Base-by-base conservation (phyloP, 169 alveolate genomes). In the Eimeria praecox region DNA sequence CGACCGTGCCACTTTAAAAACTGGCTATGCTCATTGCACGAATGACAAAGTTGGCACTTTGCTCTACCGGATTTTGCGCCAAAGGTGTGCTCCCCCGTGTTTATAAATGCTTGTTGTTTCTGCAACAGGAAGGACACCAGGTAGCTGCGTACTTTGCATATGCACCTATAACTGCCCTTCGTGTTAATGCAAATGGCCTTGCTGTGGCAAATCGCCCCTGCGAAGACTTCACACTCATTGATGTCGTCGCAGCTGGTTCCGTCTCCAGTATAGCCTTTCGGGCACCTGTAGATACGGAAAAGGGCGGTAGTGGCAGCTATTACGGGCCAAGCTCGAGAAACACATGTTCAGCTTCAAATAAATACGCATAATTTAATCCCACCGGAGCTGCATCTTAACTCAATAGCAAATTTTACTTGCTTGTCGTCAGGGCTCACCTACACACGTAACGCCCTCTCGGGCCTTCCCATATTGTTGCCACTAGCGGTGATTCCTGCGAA, bases 181-280 rank as follows among this genome's bases (percentile, higher is more conserved):
- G 96, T 96, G 71, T 97, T 97, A 90, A 97, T 69, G 95, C 98
- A 97, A 10, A 96, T 35, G 75, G 98, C 97, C 46, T 78, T 56
- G 83, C 92, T 96, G 83, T 97, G 97, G 89, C 98, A 97, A 1
- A 88, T 38, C 1, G 96, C 49, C 12, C 42, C 90, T n/a, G 38
- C 80, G 64, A n/a, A 62, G 46, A 30, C 95, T 75, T 89, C 85
- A 71, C 96, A 95, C 87, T 95, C 96, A 82, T 95, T 59, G 80
- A 95, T 44, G 69, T 95, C 96, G 40, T 62, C 90, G 92, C 96
- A 95, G 33, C 49, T 71, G 75, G 66, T 46, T 16, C 96, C 96
- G 54, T 94, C 95, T 27, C 96, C 96, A 54, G 88, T 87, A 71
- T 62, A 94, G 86, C 96, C 96, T 24, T 54, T 49, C 24, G 78